Base-by-base conservation (phyloP, 176 grass and related monocot genomes). In the Oryza nivara region DNA sequence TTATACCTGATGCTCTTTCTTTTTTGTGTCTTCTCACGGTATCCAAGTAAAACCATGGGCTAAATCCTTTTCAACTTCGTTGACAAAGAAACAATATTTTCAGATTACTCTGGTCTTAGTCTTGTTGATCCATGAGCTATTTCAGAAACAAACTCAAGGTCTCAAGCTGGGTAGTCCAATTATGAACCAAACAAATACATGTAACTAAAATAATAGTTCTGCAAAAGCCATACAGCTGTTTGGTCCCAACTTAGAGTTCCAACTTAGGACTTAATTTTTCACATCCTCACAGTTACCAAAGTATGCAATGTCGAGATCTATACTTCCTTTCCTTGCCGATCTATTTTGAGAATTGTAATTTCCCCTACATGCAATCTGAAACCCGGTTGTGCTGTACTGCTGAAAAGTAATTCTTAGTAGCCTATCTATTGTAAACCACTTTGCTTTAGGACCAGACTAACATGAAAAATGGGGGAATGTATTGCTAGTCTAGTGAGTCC, bases 31-130 rank as follows among this genome's bases (percentile, higher is more conserved):
- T 70, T 14, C 32, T 86, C 11, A 43, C 16, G 17, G 19, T 75
- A 81, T 81, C 25, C 47, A 44, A 68, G 17, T 86, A 73, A 73
- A 79, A 81, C 11, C 66, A 68, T 80, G 49, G 51, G 5, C 28
- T 68, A 30, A 80, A 30, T 26, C 6, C 32, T 78, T 12, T 69
- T 79, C 6, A n/a, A 22, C 23, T 35, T 83, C 14, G 11, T 80
- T 34, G 35, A 26, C 32, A 54, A 74, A 72, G 7, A 11, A 73
- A 23, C 15, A 1, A 5, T 52, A 30, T 75, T 4, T 7, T 70
- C 60, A 54, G 69, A 45, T 76, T 84, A 35, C 60, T 70, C 41
- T 72, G 44, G 73, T 20, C 15, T 38, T 63, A 46, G 35, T 75
- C 22, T 35, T 74, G 11, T 30, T 4, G 30, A 67, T 36, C 6